Percentiles rank a stretch among this genome's conserved stretches.
phyloP scores from a whole-genome alignment of 768 basidiomycete species.

The Serendipita vermifera region DNA sequence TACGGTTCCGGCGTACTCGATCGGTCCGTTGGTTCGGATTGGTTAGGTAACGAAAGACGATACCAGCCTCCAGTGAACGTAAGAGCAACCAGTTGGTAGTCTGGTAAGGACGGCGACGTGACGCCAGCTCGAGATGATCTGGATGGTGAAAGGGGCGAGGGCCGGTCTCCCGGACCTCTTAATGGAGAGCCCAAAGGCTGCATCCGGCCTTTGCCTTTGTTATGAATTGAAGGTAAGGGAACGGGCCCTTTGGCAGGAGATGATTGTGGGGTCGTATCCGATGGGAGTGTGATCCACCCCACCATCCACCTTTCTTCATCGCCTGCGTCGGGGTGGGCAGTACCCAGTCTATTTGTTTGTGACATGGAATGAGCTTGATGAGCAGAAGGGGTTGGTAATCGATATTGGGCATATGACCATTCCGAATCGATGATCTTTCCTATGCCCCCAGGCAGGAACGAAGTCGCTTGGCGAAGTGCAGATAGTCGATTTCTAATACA shows the following conservation, averaged over 20 bases:
- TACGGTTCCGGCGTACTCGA: constrained; percentile 19
- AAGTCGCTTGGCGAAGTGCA: constrained; percentile 45
- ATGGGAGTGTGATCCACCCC: constrained; percentile 58
- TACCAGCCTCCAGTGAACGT: constrained; percentile 93
- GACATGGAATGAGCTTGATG: constrained; percentile 62
- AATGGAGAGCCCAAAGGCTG: not conserved
- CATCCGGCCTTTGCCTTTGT: not conserved
- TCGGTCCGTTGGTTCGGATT: constrained; percentile 19
- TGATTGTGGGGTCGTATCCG: constrained; percentile 16
- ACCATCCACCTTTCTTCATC: constrained; percentile 81
- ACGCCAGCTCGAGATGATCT: not conserved
- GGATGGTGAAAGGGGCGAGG: not conserved
- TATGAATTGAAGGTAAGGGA: not conserved
- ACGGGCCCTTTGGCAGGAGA: not conserved
- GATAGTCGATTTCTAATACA: constrained; percentile 27
- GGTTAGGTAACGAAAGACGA: constrained; percentile 51
- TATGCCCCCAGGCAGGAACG: constrained; percentile 7
- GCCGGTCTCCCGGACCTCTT: not conserved
- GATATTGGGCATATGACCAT: constrained; percentile 90
- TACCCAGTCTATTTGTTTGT: constrained; percentile 41
- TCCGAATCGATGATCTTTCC: constrained; percentile 44
- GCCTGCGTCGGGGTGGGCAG: constrained; percentile 34
- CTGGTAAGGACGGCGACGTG: constrained; percentile 17
- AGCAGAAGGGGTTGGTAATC: constrained; percentile 71
- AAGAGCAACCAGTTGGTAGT: constrained; percentile 71